phyloP scores from a whole-genome alignment of 1,284 basidiomycete species.

The Malassezia sympodialis region DNA sequence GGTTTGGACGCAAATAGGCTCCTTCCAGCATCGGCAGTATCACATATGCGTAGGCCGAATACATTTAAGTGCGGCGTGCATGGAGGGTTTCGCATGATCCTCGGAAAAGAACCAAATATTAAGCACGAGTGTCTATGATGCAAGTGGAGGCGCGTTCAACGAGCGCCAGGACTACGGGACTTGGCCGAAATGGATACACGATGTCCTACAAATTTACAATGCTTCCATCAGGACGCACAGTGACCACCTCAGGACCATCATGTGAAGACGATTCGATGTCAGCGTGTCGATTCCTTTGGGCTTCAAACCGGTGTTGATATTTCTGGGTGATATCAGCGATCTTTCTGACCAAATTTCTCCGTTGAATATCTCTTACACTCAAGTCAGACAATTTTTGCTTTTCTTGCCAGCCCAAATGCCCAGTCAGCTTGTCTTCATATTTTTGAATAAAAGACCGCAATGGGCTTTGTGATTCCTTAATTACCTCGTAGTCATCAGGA shows the following conservation, averaged over 20 bases:
- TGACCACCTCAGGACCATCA: not conserved
- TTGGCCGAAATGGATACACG: not conserved
- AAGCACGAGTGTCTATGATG: not conserved
- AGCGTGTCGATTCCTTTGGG: not conserved
- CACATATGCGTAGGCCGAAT: slow-evolving; percentile 20
- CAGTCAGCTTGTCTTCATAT: slow-evolving; percentile 2
- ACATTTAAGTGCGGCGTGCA: slow-evolving; percentile 31
- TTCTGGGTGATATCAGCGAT: not conserved
- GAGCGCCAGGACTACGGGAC: too few species aligned
- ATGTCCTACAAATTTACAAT: not conserved
- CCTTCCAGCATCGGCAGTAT: slow-evolving; percentile 19
- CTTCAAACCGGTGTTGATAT: not conserved
- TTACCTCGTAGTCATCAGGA: slow-evolving; percentile 24
- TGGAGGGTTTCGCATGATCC: not conserved
- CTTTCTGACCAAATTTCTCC: not conserved
- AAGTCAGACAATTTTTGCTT: not conserved
- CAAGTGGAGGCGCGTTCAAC: not conserved
- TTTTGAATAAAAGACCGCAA: slow-evolving; percentile 1
- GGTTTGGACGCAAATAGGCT: slow-evolving; percentile 27
- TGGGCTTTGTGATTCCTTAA: slow-evolving; percentile 24
- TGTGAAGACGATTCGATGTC: not conserved
- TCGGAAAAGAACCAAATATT: not conserved
- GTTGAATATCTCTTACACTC: not conserved
- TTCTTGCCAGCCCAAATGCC: not conserved
- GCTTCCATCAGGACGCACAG: not conserved